phyloP scores from a whole-genome alignment of 2,329 filamentous ascomycete genomes.

The Neobulgaria alba region DNA sequence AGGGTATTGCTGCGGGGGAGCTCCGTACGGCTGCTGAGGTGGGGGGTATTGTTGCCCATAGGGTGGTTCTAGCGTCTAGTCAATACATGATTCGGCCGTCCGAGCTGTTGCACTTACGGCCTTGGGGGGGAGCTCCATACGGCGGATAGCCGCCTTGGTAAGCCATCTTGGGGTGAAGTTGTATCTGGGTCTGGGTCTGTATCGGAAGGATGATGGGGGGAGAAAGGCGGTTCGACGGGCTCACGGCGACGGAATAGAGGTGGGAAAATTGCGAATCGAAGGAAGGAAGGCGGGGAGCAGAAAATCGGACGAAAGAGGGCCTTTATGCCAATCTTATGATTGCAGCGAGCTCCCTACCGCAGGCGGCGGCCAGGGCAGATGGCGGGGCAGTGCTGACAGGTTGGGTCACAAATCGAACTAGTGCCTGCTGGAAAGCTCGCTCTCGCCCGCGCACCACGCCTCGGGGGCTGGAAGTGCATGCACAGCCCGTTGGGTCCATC shows the following conservation, averaged over 20 bases:
- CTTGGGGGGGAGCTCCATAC: constrained; percentile 13
- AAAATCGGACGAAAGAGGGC: too few relatives aligned
- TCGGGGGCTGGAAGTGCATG: too few relatives aligned
- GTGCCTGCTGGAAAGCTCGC: too few relatives aligned
- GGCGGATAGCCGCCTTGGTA: constrained; percentile 9
- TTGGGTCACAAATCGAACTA: too few relatives aligned
- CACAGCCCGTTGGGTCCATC: too few relatives aligned
- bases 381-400: constrained; percentile 1
- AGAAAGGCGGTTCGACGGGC: too few relatives aligned
- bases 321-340: not conserved
- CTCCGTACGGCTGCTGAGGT: constrained; percentile 4
- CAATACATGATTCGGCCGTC: constrained; percentile 3
- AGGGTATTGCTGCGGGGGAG: constrained; percentile 10
- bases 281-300: not conserved
- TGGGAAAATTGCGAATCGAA: not conserved
- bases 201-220: too few relatives aligned
- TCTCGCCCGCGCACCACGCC: too few relatives aligned
- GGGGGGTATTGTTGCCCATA: constrained; percentile 4
- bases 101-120: constrained; percentile 8
- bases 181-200: too few relatives aligned
- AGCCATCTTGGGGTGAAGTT: constrained; percentile 9
- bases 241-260: not conserved
- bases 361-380: too few relatives aligned
- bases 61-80: constrained; percentile 8
- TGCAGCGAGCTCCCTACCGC: not conserved